Base-by-base conservation (phyloP, 208 protist species). In the Leptomonas pyrrhocoris region DNA sequence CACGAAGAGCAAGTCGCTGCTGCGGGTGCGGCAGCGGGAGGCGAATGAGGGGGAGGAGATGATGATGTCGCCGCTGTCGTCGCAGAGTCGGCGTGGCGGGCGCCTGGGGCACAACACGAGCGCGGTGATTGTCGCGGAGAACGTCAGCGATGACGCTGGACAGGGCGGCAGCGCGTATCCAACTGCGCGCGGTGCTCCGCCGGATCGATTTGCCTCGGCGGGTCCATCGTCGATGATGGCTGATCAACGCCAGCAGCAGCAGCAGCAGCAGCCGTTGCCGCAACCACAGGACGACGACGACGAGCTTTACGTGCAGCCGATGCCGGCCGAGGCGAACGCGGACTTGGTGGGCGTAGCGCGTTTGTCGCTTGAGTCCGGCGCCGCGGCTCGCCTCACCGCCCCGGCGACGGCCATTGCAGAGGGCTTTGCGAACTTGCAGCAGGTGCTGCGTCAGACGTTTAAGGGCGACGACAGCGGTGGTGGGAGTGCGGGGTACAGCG, bases 1-100 rank as follows among this genome's bases (percentile, higher is more conserved):
- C 9, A 79, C 74, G 7, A 91, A 94, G 81, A 91, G 88, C 48
- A 80, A 91, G 63, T 66, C 73, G 19, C 72, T 94, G 63, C 77
- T 94, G 63, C 84, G 85, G 25, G 60, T 43, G 27, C 80, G 73
- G 15, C 88, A 94, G 69, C 74, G 57, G 19, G 86, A 89, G 66
- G 57, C 50, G 16, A 70, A 69, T 9, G 61, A 46, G 2, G 64
- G 40, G 15, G 68, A 68, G 28, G 58, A 45, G 60, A 55, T 23
- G 64, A 49, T 27, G 38, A 0, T 49, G 28, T 34, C 51, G 38
- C 19, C 27, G 51, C 3, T 42, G 12, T 23, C 49, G 21, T n/a
- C 59, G 36, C 48, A 40, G n/a, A 28, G 42, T 16, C 15, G 30
- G 21, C 42, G 31, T 0, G 55, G 61, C 40, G 67, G 59, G 46